These are phyloP conservation scores for Trichoderma cornu-damae DNA, from an alignment of 2,329 filamentous ascomycete genomes.

Conservation along the genomic window DNA sequence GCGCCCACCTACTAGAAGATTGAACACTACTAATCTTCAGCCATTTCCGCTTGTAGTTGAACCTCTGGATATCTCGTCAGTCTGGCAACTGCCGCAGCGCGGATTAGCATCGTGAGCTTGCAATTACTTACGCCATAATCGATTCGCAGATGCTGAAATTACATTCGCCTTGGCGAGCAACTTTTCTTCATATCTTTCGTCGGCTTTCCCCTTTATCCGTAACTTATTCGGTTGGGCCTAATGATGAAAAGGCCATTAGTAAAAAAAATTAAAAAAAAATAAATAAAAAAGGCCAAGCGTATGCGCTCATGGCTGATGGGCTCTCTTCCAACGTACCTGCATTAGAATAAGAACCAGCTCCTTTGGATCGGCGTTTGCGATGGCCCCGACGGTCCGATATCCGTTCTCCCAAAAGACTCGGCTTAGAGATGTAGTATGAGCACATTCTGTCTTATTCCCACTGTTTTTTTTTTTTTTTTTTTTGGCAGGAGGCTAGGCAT, in stretches of 20 bases:
- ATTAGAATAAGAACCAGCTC: slow-evolving; percentile 67
- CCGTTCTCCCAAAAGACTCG: slow-evolving; percentile 71
- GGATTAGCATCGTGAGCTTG: not conserved
- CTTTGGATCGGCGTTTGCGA: slow-evolving; percentile 63
- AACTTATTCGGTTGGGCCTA: slow-evolving; percentile 64
- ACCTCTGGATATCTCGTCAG: slow-evolving; percentile 34
- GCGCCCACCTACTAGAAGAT: too few species aligned
- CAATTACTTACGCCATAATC: slow-evolving; percentile 57
- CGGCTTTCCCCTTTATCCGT: slow-evolving; percentile 49
- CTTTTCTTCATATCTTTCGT: slow-evolving; percentile 58
- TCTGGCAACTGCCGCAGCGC: not conserved
- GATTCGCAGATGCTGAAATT: slow-evolving; percentile 64
- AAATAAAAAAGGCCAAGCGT: not conserved
- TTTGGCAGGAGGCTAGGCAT: not conserved
- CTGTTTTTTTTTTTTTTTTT: not conserved
- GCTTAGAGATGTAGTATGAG: slow-evolving; percentile 22
- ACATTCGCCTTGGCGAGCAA: slow-evolving; percentile 60
- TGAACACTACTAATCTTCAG: slow-evolving; percentile 37
- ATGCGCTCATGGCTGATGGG: not conserved
- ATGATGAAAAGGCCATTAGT: slow-evolving; percentile 8
- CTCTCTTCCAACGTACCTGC: slow-evolving; percentile 48
- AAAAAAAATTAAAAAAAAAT: not conserved
- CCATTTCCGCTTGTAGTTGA: slow-evolving; percentile 48
- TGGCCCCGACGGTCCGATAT: slow-evolving; percentile 59
- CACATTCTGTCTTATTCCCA: not conserved